Conservation (phyloP, 1,284 basidiomycete genomes). For the Golubevia pallescens region DNA sequence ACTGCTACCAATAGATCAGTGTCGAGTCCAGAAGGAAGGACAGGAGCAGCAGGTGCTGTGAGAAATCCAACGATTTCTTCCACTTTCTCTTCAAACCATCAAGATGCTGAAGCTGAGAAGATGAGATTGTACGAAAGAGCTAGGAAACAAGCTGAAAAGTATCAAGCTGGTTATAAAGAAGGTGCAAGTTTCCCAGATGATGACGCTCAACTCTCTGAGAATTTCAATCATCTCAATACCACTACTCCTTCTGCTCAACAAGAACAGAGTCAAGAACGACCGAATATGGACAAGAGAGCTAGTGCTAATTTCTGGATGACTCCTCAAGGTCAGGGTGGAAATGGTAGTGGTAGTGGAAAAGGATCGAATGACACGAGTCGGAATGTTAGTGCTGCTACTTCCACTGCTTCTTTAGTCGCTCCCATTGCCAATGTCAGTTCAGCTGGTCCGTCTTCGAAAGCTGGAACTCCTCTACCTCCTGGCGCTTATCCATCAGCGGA, state of each 20-base stretch:
- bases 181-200: slow-evolving; percentile 25
- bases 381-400: slow-evolving; percentile 6
- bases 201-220: neutral
- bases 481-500: slow-evolving; percentile 26
- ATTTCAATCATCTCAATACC: neutral
- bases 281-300: neutral
- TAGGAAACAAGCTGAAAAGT: slow-evolving; percentile 37
- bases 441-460: slow-evolving; percentile 5
- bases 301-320: slow-evolving; percentile 3
- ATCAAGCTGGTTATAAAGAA: slow-evolving; percentile 27
- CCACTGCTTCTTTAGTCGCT: neutral
- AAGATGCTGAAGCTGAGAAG: slow-evolving; percentile 32
- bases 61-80: slow-evolving; percentile 1
- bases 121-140: slow-evolving; percentile 42
- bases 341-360: slow-evolving; percentile 2
- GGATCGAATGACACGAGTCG: slow-evolving; percentile 7
- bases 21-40: neutral
- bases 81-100: slow-evolving; percentile 14
- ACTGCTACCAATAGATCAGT: neutral
- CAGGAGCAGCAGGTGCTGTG: neutral
- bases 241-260: neutral
- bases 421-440: neutral
- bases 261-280: neutral
- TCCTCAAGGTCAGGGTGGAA: slow-evolving; percentile 8
- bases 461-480: neutral